Evolutionary conservation across 2,329 filamentous ascomycete species (phyloP), one percentile per base, ranked within the genome.

Genomic region (Cryphonectria radicalis): DNA sequence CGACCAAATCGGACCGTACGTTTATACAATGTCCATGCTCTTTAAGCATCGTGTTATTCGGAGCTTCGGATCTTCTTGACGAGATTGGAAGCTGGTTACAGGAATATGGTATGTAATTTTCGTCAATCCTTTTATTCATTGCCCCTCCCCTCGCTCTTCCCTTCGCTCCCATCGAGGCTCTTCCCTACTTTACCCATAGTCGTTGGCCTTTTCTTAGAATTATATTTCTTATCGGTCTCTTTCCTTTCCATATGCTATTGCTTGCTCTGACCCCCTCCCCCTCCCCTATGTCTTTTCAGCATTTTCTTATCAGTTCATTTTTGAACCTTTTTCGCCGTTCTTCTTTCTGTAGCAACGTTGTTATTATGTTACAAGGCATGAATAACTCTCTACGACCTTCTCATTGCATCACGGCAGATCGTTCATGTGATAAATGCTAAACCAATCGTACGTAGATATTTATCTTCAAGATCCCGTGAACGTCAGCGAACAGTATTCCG

Each of bases 51-150:
- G 42, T 40, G 0, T 6, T 71, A 1, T 68, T 46, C 28, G 69
- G 69, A 1, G 43, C 69, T 0, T 22, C 64, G 13, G 37, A 53
- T 7, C 19, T 71, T 2, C 64, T 71, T 7, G 46, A 71, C 5
- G 65, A 71, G 28, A 64, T 71, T 7, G 69, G 69, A 13, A 55
- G 6, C 11, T 71, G 19, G 35, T 50, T 71, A 3, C 66, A 71
- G n/a, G 69, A 37, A 22, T 65, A 71, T 37, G 65, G 57, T 60
- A 60, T 10, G 22, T 50, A 4, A n/a, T n/a, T 22, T 8, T n/a
- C 8, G 10, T 10, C 46, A 19, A 10, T 50, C 22, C 19, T 2
- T 50, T n/a, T 50, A 50, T 8, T 50, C 22, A 50, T 50, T 50
- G 37, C 37, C 37, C 8, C 37, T 40, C 37, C 37, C 10, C 37